Conservation (phyloP, 2,329 filamentous ascomycete genomes). For the Niveomyces coronatus region DNA sequence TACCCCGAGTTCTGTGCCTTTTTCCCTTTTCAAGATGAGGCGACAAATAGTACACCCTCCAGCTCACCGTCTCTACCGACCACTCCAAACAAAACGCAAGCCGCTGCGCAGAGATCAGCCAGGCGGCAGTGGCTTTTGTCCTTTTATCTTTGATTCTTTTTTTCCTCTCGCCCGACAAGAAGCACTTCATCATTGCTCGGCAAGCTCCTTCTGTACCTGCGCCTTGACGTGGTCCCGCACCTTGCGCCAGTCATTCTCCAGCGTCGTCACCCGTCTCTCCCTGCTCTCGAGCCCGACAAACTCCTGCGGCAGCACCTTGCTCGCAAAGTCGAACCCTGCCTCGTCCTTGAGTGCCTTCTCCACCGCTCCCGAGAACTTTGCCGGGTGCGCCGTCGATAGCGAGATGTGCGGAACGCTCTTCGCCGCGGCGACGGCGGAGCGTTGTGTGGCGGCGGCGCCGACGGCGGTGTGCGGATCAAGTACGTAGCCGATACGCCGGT, state of each 20-base stretch:
- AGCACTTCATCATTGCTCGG: not conserved
- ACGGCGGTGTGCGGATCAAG: constrained; percentile 91
- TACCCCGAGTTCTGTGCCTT: too few species aligned
- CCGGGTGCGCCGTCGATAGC: constrained; percentile 87
- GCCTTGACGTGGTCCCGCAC: constrained; percentile 66
- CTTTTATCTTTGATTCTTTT: not conserved
- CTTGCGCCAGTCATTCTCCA: constrained; percentile 62
- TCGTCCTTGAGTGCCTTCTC: constrained; percentile 64
- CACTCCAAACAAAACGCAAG: too few species aligned
- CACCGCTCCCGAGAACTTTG: constrained; percentile 85
- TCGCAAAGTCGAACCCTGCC: constrained; percentile 63
- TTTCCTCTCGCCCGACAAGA: not conserved
- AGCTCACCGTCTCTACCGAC: too few species aligned
- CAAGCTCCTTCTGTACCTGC: constrained; percentile 58
- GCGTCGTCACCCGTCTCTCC: constrained; percentile 61
- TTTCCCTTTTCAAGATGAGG: too few species aligned
- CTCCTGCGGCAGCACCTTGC: constrained; percentile 67
- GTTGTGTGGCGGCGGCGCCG: constrained; percentile 64
- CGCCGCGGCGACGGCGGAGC: constrained; percentile 50
- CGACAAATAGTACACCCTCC: too few species aligned
- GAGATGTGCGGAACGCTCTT: constrained; percentile 61
- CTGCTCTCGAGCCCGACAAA: constrained; percentile 70
- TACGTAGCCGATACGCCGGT: constrained; percentile 59
- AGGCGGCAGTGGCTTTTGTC: too few species aligned
- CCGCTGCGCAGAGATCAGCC: too few species aligned